phyloP scores from a whole-genome alignment of 495 filamentous ascomycete genomes.

The Neohortaea acidophila region DNA sequence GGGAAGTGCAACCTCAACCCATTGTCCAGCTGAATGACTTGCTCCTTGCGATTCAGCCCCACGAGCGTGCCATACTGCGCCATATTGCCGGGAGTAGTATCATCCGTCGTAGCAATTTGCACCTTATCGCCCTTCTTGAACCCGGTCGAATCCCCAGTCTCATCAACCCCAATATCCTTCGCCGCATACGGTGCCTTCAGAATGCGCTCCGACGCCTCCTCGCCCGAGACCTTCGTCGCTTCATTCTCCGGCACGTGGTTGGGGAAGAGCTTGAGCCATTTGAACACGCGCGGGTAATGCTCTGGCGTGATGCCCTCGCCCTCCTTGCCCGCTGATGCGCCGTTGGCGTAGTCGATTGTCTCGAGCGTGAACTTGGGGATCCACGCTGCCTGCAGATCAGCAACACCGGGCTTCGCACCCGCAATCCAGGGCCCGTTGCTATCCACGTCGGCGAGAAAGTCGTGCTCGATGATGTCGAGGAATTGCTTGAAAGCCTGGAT shows the following conservation, averaged over 20 bases:
- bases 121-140: no score
- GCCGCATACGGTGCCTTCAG: neutral
- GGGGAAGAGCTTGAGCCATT: neutral
- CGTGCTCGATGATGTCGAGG: neutral
- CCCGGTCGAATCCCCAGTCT: no score
- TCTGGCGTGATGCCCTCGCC: neutral
- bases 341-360: neutral
- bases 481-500: conserved; percentile 5
- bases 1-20: no score
- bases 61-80: no score
- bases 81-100: no score
- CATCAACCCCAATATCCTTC: no score
- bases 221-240: conserved; percentile 1
- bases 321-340: no score
- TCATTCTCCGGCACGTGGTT: conserved; percentile 7
- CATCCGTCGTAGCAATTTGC: no score
- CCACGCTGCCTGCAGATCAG: neutral
- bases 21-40: no score
- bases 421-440: neutral
- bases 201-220: conserved; percentile 7
- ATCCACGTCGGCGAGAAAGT: neutral
- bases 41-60: no score
- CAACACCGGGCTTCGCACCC: neutral
- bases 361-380: neutral
- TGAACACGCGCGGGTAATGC: neutral